Base-by-base conservation (phyloP, 441 rosid species). In the Populus hybrid region DNA sequence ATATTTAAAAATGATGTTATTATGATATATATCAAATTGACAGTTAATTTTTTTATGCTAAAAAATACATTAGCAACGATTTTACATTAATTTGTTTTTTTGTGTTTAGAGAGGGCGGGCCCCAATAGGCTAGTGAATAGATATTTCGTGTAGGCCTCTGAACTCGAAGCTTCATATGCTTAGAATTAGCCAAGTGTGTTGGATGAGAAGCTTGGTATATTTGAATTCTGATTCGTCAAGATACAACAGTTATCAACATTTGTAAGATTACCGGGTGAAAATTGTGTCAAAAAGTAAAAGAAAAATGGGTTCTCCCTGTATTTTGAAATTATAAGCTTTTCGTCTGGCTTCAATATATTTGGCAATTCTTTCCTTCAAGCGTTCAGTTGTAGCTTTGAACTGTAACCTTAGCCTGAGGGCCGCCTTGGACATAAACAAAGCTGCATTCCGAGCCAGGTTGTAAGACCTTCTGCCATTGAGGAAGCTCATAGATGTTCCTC, bases 371-470 rank as follows among this genome's bases (percentile, higher is more conserved):
- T 36, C 26, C n/a, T 42, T 9, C 4, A 36, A 21, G 26, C 19
- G 38, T 24, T 85, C 74, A 89, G 26, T 86, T 74, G 89, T 89
- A 94, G 84, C 93, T 86, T n/a, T 75, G 76, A 32, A 93, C 81
- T 0, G 89, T 79, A 68, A 94, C 82, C 81, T 86, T 87, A 4
- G 94, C 97, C 71, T 91, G 97, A 9, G 98, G 95, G 2, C 95
- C 92, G 3, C 88, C 97, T 79, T 94, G 98, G 10, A 91, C 82
- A 11, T 94, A 92, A 68, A 90, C 88, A 30, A 91, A 92, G 12
- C 65, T 83, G 78, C 74, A 82, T 26, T 84, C 89, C 6, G 86
- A 83, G 24, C 87, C 88, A 1, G 94, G 89, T 40, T 75, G 76
- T 36, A 94, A 67, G 38, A 76, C 86, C 32, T 80, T 84, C 2